These are phyloP conservation scores for Blastosporella zonata DNA, from an alignment of 1,284 basidiomycete species.

Conservation along the genomic window DNA sequence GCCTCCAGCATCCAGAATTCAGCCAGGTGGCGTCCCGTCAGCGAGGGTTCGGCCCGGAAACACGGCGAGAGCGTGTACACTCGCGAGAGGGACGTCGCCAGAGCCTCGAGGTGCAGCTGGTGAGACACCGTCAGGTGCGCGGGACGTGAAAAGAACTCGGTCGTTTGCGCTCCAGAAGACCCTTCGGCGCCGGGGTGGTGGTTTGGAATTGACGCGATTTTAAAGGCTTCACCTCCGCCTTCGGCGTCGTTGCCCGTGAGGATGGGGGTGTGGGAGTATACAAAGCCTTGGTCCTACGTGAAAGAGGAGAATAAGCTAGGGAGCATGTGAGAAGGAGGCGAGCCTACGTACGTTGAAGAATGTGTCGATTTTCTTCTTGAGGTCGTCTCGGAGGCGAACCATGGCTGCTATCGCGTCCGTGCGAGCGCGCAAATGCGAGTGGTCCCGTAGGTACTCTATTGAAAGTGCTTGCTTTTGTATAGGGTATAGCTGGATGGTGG, in stretches of 20 bases:
- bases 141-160: slow-evolving; percentile 68
- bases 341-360: slow-evolving; percentile 66
- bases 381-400: slow-evolving; percentile 66
- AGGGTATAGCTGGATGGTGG: slow-evolving; percentile 62
- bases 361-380: slow-evolving; percentile 49
- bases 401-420: slow-evolving; percentile 70
- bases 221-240: slow-evolving; percentile 95
- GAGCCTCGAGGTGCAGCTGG: slow-evolving; percentile 93
- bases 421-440: slow-evolving; percentile 82
- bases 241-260: slow-evolving; percentile 93
- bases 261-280: slow-evolving; percentile 81
- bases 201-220: slow-evolving; percentile 44
- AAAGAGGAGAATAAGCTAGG: background rate
- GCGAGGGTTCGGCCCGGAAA: slow-evolving; percentile 89
- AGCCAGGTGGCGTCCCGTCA: slow-evolving; percentile 89
- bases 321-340: background rate
- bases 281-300: slow-evolving; percentile 70
- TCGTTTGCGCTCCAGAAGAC: slow-evolving; percentile 16
- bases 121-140: slow-evolving; percentile 94
- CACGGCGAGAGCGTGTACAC: slow-evolving; percentile 91
- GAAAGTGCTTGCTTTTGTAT: slow-evolving; percentile 84
- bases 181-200: slow-evolving; percentile 25
- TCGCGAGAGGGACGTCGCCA: slow-evolving; percentile 74
- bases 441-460: slow-evolving; percentile 74
- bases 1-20: slow-evolving; percentile 99